Conservation (phyloP, 73 alveolate species). For the Durusdinium trenchii region DNA sequence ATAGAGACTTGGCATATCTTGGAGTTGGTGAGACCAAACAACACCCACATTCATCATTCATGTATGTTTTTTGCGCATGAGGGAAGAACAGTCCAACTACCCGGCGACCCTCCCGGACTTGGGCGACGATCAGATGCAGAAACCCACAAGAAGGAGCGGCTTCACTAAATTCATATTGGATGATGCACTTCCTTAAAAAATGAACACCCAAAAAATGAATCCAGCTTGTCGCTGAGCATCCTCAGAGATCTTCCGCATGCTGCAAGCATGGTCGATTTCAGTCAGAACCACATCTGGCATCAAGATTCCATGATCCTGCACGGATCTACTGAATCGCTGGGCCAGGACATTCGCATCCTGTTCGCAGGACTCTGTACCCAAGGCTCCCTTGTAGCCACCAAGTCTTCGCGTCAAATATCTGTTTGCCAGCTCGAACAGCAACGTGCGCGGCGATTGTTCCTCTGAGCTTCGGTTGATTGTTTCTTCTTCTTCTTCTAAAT, state of each 20-base stretch:
- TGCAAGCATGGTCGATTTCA: conserved; percentile 58
- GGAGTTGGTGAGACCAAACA: too few relatives aligned
- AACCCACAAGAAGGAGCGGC: too few relatives aligned
- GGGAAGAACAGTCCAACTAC: too few relatives aligned
- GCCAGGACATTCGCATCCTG: not conserved
- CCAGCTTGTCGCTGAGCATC: not conserved
- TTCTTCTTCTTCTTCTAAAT: not conserved
- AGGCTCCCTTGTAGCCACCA: not conserved
- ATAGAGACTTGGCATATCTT: too few relatives aligned
- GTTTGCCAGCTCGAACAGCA: conserved; percentile 22
- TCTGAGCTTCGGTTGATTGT: too few relatives aligned
- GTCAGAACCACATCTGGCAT: conserved; percentile 40
- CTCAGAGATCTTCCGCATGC: conserved; percentile 8
- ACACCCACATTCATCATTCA: too few relatives aligned
- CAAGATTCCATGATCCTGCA: conserved; percentile 42
- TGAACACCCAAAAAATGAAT: not conserved
- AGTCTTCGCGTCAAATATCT: not conserved
- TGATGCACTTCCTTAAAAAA: too few relatives aligned
- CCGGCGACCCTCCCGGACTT: too few relatives aligned
- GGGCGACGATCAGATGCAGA: too few relatives aligned
- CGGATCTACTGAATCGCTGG: not conserved
- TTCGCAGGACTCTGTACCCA: not conserved
- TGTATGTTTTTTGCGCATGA: too few relatives aligned
- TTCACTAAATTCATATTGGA: too few relatives aligned
- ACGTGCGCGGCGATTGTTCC: not conserved